phyloP scores from a whole-genome alignment of 305 asterid genomes.

The Fraxinus platypoda region DNA sequence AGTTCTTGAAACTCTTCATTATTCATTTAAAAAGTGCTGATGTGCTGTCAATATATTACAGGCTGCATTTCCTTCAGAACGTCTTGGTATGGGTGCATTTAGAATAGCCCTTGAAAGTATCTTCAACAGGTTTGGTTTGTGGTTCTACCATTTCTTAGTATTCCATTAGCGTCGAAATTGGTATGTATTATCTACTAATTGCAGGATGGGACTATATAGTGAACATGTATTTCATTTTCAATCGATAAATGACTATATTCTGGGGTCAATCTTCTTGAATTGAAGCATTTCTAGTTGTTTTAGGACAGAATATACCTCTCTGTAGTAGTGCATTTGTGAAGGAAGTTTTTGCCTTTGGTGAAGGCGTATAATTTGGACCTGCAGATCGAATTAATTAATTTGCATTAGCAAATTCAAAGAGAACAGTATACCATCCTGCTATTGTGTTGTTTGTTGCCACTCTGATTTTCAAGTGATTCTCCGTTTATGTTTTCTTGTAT shows the following conservation, averaged over 20 bases:
- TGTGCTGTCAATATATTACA: conserved; percentile 21
- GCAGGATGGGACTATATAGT: background rate
- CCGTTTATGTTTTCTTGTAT: background rate
- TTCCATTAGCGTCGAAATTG: background rate
- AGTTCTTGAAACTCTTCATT: conserved; percentile 8
- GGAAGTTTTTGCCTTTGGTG: background rate
- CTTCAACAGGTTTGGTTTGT: conserved; percentile 47
- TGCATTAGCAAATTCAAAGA: background rate
- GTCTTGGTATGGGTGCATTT: conserved; percentile 72
- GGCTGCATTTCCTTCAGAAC: conserved; percentile 70
- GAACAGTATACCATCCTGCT: background rate
- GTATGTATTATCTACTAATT: background rate
- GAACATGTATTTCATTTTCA: background rate
- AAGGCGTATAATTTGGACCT: background rate
- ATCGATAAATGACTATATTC: background rate
- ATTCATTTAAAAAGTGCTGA: conserved; percentile 9
- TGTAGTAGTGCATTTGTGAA: background rate
- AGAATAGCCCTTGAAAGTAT: conserved; percentile 64
- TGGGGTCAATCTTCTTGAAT: background rate
- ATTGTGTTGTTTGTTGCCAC: background rate
- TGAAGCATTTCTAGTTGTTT: background rate
- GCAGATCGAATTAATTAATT: background rate
- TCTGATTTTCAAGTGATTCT: background rate
- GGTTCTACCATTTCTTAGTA: background rate
- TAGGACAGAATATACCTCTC: background rate